A percentile compares a stretch with the other conserved stretches of the same genome.
phyloP scores from a whole-genome alignment of 495 filamentous ascomycete species.

The Lasiosphaeria ovina region DNA sequence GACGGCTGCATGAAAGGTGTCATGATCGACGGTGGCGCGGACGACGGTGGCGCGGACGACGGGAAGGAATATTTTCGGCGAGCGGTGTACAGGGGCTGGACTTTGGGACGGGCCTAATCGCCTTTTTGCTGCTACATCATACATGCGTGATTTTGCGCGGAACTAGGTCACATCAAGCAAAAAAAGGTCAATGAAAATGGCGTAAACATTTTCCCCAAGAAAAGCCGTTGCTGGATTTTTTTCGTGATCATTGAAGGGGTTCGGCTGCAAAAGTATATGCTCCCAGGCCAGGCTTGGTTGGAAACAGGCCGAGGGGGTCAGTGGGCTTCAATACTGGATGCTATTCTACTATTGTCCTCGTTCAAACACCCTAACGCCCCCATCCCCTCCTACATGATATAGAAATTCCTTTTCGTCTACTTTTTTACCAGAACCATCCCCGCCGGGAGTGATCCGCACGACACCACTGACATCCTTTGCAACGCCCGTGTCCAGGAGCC shows the following conservation, averaged over 20 bases:
- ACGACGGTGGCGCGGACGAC: slow-evolving; percentile 23
- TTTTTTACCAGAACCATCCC: slow-evolving; percentile 23
- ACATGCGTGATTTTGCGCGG: slow-evolving; percentile 35
- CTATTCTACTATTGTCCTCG: slow-evolving; percentile 50
- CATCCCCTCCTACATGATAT: slow-evolving; percentile 76
- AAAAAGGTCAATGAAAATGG: slow-evolving; percentile 35
- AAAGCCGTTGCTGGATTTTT: background rate
- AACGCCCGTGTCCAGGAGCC: slow-evolving; percentile 75
- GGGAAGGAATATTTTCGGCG: slow-evolving; percentile 32
- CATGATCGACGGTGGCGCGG: slow-evolving; percentile 22
- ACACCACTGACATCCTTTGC: slow-evolving; percentile 92
- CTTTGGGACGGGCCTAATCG: slow-evolving; percentile 26
- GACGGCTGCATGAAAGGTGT: slow-evolving; percentile 19
- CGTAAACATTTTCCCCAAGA: slow-evolving; percentile 11
- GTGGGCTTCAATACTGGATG: background rate
- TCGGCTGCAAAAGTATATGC: background rate
- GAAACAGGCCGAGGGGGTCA: background rate
- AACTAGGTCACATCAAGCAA: slow-evolving; percentile 27
- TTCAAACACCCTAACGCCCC: slow-evolving; percentile 77
- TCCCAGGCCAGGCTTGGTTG: background rate
- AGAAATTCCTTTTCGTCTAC: slow-evolving; percentile 68
- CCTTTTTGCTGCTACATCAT: slow-evolving; percentile 29
- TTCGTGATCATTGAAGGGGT: background rate
- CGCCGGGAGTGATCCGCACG: slow-evolving; percentile 66
- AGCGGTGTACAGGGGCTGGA: slow-evolving; percentile 34